phyloP scores from a whole-genome alignment of 2,329 filamentous ascomycete genomes.

The Penicillium sp. region DNA sequence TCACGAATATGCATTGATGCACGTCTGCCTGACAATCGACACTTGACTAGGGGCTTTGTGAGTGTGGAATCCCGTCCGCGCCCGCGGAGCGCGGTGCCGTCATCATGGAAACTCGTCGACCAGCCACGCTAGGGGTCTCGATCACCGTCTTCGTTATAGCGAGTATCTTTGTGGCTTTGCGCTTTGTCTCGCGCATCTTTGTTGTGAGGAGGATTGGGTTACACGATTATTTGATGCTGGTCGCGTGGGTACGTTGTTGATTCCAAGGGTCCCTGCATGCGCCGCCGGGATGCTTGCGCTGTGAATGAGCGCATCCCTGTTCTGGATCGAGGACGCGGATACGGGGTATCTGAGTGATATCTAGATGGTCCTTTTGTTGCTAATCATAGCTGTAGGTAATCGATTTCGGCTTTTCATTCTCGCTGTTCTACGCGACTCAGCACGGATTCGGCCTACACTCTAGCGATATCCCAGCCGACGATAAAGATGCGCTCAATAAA shows the following conservation, averaged over 20 bases:
- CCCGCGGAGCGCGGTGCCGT: constrained; percentile 7
- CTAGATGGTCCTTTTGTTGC: neutral
- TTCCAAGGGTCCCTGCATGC: constrained; percentile 19
- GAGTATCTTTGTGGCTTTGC: constrained; percentile 73
- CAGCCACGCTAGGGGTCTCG: constrained; percentile 48
- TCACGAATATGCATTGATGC: constrained; percentile 1
- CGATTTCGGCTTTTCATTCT: constrained; percentile 52
- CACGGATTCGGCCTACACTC: constrained; percentile 51
- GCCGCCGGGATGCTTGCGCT: constrained; percentile 12
- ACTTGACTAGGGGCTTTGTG: neutral
- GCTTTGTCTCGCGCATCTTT: constrained; percentile 71
- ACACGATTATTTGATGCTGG: constrained; percentile 80
- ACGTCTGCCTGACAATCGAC: neutral
- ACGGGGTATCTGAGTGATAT: neutral
- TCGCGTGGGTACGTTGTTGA: constrained; percentile 67
- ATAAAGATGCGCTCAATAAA: constrained; percentile 45
- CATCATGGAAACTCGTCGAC: constrained; percentile 42
- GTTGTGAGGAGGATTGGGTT: constrained; percentile 72
- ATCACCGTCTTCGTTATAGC: constrained; percentile 63
- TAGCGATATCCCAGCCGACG: constrained; percentile 37
- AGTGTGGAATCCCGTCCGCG: constrained; percentile 6
- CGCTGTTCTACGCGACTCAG: constrained; percentile 50
- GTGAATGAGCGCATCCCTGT: neutral
- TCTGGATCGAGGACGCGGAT: neutral
- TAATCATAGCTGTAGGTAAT: constrained; percentile 36